Base-by-base conservation (phyloP, 176 grass and related monocot species). In the Phoenix dactylifera region DNA sequence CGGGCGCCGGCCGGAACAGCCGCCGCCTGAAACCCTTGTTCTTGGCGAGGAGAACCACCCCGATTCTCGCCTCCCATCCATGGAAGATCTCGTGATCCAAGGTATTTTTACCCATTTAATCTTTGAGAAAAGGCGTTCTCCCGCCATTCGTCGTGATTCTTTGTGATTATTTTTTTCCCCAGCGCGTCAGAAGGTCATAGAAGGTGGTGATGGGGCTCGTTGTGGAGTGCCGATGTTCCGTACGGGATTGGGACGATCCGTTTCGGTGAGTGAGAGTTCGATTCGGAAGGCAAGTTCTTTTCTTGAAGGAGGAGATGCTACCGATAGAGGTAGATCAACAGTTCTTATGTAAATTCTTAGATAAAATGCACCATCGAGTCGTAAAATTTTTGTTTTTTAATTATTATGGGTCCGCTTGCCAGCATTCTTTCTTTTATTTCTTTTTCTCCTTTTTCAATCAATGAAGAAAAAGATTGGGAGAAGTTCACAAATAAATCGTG, bases 281-380 rank as follows among this genome's bases (percentile, higher is more conserved):
- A 71, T 86, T 44, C 57, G 70, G 62, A 86, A 76, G 73, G 74
- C 82, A 39, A 89, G 23, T 52, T 9, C 74, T 63, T 55, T 81
- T 78, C 63, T 95, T 57, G 82, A 77, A 39, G 76, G 50, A 58
- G 72, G 59, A 69, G 74, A 26, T 29, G 50, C 35, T 52, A 16
- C 23, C 57, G 65, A 55, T 52, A 67, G 52, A 76, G 51, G 67
- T 85, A 23, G 24, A 65, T 57, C n/a, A 68, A 14, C 10, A 14
- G 9, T 9, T 44, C 35, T 39, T 39, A 10, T 14, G 35, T 44
- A 14, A 3, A 44, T 44, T 44, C 35, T 44, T 14, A 35, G 32
- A 12, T 44, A 44, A 44, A 44, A 44, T 3, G 9, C 2, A 44
- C 35, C 35, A 10, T 44, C 35, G 35, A 30, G 35, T 14, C 14